A percentile compares a stretch with the other conserved stretches of the same genome.
phyloP scores from a whole-genome alignment of 2,329 filamentous ascomycete species.

The Nothomitra cinnamomea region DNA sequence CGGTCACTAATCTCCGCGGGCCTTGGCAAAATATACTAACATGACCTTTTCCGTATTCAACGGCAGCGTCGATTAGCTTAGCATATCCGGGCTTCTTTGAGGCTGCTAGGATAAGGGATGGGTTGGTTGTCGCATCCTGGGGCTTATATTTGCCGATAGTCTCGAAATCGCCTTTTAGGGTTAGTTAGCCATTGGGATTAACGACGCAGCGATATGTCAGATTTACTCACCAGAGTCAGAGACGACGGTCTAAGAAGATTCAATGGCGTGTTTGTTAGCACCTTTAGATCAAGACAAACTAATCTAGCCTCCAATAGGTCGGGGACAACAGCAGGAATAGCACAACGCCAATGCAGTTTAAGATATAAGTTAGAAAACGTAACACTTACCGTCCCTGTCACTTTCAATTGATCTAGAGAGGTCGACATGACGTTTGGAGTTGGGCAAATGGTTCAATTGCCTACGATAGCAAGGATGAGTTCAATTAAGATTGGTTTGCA shows the following conservation, averaged over 20 bases:
- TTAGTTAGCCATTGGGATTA: conserved; percentile 17
- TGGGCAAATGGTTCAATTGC: neutral
- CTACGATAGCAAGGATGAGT: neutral
- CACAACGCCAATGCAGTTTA: neutral
- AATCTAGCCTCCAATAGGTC: neutral
- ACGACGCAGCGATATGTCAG: conserved; percentile 5
- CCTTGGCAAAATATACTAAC: conserved; percentile 28
- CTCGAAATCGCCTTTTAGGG: conserved; percentile 51
- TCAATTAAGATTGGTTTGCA: too few relatives aligned
- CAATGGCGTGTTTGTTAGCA: neutral
- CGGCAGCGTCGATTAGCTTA: conserved; percentile 71
- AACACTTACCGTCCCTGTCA: conserved; percentile 75
- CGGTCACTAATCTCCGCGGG: neutral
- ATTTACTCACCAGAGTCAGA: conserved; percentile 70
- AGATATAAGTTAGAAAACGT: conserved; percentile 15
- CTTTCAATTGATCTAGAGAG: conserved; percentile 93
- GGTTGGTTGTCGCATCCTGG: conserved; percentile 99
- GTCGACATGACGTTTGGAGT: conserved; percentile 3
- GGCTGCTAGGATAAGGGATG: conserved; percentile 91
- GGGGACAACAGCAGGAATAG: neutral
- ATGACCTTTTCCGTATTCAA: conserved; percentile 69
- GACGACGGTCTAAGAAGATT: conserved; percentile 56
- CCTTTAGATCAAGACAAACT: neutral
- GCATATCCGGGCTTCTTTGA: conserved; percentile 97
- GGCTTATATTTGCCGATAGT: conserved; percentile 99